phyloP scores from a whole-genome alignment of 257 asterid genomes.

The Galeopsis tetrahit region DNA sequence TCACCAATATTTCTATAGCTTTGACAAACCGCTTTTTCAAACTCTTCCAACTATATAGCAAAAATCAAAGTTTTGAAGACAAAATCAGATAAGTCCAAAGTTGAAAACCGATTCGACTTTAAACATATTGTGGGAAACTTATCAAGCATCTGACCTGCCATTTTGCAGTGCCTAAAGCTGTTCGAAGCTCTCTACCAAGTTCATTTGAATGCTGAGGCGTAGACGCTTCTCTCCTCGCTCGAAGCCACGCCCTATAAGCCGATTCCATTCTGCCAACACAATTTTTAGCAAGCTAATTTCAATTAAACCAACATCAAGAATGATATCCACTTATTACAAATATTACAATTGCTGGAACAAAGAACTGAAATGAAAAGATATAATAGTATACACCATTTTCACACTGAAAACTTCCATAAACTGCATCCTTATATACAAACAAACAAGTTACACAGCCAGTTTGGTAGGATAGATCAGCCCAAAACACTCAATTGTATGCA shows the following conservation, averaged over 20 bases:
- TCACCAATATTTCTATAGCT: slow-evolving; percentile 73
- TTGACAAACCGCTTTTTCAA: slow-evolving; percentile 77
- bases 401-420: background rate
- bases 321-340: background rate
- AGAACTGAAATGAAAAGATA: background rate
- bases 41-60: slow-evolving; percentile 77
- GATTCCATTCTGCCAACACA: slow-evolving; percentile 80
- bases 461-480: too few species aligned
- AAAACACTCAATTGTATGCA: too few species aligned
- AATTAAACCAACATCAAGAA: slow-evolving; percentile 24
- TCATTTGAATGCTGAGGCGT: slow-evolving; percentile 62
- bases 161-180: slow-evolving; percentile 88
- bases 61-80: slow-evolving; percentile 5
- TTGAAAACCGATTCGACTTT: background rate
- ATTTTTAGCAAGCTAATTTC: background rate
- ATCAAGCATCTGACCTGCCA: slow-evolving; percentile 73
- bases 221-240: slow-evolving; percentile 67
- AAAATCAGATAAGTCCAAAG: slow-evolving; percentile 29
- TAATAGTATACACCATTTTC: background rate
- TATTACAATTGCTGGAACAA: slow-evolving; percentile 5
- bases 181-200: slow-evolving; percentile 75
- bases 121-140: too few species aligned
- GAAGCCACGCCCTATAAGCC: slow-evolving; percentile 72
- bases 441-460: too few species aligned
- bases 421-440: too few species aligned